Percentiles rank a stretch among this genome's conserved stretches.
Conservation (phyloP, 805 yeast species). For the Clavispora phyllophila region DNA sequence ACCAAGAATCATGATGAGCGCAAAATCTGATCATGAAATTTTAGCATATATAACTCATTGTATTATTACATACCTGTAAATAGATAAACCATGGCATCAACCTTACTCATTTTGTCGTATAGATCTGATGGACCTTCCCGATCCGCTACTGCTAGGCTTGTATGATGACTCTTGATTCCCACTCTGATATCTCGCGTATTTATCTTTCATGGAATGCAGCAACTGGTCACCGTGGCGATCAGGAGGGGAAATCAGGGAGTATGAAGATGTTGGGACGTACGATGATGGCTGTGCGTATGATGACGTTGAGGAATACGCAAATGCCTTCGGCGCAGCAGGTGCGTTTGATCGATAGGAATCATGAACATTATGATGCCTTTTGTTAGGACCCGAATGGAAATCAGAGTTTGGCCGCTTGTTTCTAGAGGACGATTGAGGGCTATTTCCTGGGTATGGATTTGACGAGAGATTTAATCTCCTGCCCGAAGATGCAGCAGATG, state of each 20-base stretch:
- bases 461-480: conserved; percentile 12
- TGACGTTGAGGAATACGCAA: not conserved
- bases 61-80: not conserved
- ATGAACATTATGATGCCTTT: conserved; percentile 1
- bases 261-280: not conserved
- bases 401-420: conserved; percentile 11
- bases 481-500: conserved; percentile 36
- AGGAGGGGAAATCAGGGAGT: not conserved
- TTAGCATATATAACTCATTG: not conserved
- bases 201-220: conserved; percentile 16
- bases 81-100: not conserved
- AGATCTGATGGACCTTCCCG: conserved; percentile 11
- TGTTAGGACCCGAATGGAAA: conserved; percentile 2
- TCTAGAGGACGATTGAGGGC: conserved; percentile 1
- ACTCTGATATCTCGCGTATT: conserved; percentile 21
- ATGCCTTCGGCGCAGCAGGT: not conserved
- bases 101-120: conserved; percentile 11
- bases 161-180: conserved; percentile 1
- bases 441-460: conserved; percentile 13
- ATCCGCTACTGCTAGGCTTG: not conserved
- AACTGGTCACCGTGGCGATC: not conserved
- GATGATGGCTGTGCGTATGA: conserved; percentile 4
- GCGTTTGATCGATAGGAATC: not conserved
- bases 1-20: conserved; percentile 2
- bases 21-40: conserved; percentile 3